phyloP scores from a whole-genome alignment of 148 eudicot genomes.

The Rhododendron henanense region DNA sequence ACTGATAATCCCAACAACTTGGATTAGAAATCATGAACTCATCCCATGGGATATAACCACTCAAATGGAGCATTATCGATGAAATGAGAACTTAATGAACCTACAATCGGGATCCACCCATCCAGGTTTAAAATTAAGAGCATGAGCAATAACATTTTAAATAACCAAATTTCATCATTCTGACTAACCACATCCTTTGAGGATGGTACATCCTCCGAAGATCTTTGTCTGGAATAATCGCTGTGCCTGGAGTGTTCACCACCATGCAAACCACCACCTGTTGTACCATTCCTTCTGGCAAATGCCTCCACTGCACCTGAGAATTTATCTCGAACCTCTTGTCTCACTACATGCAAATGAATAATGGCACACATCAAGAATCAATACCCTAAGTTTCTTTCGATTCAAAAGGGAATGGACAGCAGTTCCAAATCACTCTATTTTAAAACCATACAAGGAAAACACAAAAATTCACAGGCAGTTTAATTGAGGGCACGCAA shows the following conservation, averaged over 20 bases:
- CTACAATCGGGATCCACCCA: not conserved
- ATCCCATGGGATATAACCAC: not conserved
- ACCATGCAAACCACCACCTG: constrained; percentile 45
- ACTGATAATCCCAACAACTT: not conserved
- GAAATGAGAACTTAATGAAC: not conserved
- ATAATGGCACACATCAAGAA: not conserved
- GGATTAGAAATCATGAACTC: not conserved
- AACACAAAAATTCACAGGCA: not conserved
- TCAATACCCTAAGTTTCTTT: not conserved
- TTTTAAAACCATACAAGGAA: not conserved
- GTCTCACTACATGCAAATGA: constrained; percentile 36
- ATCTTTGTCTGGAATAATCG: constrained; percentile 45
- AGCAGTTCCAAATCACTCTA: not conserved
- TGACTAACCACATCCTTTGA: constrained; percentile 68
- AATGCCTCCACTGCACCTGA: constrained; percentile 79
- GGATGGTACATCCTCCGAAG: constrained; percentile 48
- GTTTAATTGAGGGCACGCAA: not conserved
- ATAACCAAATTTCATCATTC: not conserved
- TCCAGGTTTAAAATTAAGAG: not conserved
- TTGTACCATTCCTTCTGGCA: constrained; percentile 56
- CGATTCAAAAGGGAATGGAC: not conserved
- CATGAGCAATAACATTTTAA: not conserved
- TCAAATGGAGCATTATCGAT: not conserved
- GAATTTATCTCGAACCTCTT: constrained; percentile 64
- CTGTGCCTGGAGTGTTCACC: constrained; percentile 56